A percentile compares a stretch with the other conserved stretches of the same genome.
Evolutionary conservation across 2,329 filamentous ascomycete genomes (phyloP).

Genomic region (Colletotrichum truncatum): DNA sequence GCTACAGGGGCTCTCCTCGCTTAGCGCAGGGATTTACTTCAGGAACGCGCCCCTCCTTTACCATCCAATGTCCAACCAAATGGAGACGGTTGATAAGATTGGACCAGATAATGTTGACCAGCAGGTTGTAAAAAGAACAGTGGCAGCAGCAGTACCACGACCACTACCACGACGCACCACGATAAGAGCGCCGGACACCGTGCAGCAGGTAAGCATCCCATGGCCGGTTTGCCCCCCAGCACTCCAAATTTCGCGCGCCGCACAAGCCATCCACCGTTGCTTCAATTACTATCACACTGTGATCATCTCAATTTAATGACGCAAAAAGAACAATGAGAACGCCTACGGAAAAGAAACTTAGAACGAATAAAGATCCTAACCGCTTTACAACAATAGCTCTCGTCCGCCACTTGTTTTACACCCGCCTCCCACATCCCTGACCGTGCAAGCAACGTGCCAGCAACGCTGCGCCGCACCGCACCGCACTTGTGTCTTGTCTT

Average conservation of each 20-base stretch:
- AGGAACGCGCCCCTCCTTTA: conserved; percentile 32
- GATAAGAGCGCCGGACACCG: not conserved
- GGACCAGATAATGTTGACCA: not conserved
- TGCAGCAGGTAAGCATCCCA: not conserved
- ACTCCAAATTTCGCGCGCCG: not conserved
- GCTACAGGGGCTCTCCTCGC: conserved; percentile 21
- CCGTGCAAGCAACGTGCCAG: not conserved
- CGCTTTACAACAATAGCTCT: no score
- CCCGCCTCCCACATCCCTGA: conserved; percentile 5
- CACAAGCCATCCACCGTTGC: not conserved
- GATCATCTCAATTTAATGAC: not conserved
- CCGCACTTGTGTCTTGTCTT: no score
- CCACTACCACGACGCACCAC: not conserved
- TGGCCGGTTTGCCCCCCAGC: not conserved
- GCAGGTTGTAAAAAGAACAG: not conserved
- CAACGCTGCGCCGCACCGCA: not conserved
- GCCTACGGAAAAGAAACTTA: not conserved
- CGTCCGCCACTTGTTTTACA: not conserved
- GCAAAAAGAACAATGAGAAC: not conserved
- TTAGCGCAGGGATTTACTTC: conserved; percentile 27
- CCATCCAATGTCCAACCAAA: not conserved
- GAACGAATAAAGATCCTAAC: not conserved
- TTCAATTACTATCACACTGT: conserved; percentile 23
- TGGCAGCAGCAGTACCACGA: not conserved
- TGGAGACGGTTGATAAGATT: conserved; percentile 20